phyloP scores from a whole-genome alignment of 140 eudicot species.

The Ambrosia hybrid region DNA sequence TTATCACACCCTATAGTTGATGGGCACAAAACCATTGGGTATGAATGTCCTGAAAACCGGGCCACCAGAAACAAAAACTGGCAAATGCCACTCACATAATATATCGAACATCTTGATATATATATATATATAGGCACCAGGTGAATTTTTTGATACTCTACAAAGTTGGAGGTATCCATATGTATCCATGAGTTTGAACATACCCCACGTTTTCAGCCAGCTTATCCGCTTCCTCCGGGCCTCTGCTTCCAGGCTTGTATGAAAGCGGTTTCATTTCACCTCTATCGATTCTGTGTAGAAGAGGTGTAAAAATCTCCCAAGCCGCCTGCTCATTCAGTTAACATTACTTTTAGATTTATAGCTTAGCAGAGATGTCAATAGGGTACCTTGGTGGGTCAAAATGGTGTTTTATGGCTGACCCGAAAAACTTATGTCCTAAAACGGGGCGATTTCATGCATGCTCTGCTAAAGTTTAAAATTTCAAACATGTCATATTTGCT shows the following conservation, averaged over 20 bases:
- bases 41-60: background rate
- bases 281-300: slow-evolving; percentile 77
- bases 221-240: slow-evolving; percentile 81
- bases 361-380: background rate
- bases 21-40: background rate
- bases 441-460: no score
- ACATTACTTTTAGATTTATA: slow-evolving; percentile 4
- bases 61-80: background rate
- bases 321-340: slow-evolving; percentile 62
- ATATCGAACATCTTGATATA: background rate
- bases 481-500: background rate
- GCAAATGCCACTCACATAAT: background rate
- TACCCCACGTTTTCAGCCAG: slow-evolving; percentile 70
- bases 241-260: slow-evolving; percentile 89
- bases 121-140: background rate
- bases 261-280: slow-evolving; percentile 73
- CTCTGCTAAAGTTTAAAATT: no score
- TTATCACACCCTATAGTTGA: background rate
- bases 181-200: slow-evolving; percentile 91
- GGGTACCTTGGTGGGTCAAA: background rate
- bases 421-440: no score
- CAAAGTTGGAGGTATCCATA: slow-evolving; percentile 73
- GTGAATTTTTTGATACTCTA: background rate
- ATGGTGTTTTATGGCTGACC: no score
- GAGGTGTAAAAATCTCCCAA: slow-evolving; percentile 98